Conservation (phyloP, 805 yeast genomes). For the Yamadazyma phyllophila region DNA sequence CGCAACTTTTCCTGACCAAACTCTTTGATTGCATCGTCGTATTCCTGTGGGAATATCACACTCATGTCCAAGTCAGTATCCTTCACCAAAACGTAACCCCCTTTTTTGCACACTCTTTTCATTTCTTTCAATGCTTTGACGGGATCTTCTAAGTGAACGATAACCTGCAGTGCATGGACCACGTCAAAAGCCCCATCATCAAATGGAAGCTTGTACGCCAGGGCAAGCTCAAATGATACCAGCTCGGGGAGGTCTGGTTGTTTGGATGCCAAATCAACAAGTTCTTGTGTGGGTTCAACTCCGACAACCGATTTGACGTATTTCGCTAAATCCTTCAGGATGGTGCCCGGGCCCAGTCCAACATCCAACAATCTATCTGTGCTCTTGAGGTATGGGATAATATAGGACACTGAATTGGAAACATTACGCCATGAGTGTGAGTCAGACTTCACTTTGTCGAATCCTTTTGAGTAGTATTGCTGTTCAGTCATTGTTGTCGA, state of each 20-base stretch:
- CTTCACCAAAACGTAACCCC: slow-evolving; percentile 30
- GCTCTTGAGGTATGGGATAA: slow-evolving; percentile 25
- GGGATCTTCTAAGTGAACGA: slow-evolving; percentile 36
- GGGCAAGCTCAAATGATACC: slow-evolving; percentile 27
- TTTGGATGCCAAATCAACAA: slow-evolving; percentile 10
- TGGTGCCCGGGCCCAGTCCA: slow-evolving; percentile 45
- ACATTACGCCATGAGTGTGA: slow-evolving; percentile 37
- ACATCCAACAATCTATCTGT: slow-evolving; percentile 33
- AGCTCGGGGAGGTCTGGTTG: slow-evolving; percentile 8
- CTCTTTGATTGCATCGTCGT: slow-evolving; percentile 11
- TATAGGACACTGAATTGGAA: slow-evolving; percentile 23
- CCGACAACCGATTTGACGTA: slow-evolving; percentile 33
- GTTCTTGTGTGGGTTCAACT: slow-evolving; percentile 28
- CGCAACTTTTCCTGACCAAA: slow-evolving; percentile 10
- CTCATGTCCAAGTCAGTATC: slow-evolving; percentile 27
- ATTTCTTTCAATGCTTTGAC: slow-evolving; percentile 31
- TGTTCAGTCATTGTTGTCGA: slow-evolving; percentile 15
- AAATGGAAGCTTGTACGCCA: slow-evolving; percentile 30
- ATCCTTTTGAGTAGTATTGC: slow-evolving; percentile 24
- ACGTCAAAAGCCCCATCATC: slow-evolving; percentile 37
- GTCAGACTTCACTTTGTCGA: slow-evolving; percentile 19
- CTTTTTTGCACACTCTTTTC: slow-evolving; percentile 32
- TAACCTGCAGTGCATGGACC: slow-evolving; percentile 39
- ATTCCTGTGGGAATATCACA: slow-evolving; percentile 19
- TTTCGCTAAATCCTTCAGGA: slow-evolving; percentile 31